Evolutionary conservation across 2,329 filamentous ascomycete genomes (phyloP).

Genomic region (Stemphylium vesicarium): DNA sequence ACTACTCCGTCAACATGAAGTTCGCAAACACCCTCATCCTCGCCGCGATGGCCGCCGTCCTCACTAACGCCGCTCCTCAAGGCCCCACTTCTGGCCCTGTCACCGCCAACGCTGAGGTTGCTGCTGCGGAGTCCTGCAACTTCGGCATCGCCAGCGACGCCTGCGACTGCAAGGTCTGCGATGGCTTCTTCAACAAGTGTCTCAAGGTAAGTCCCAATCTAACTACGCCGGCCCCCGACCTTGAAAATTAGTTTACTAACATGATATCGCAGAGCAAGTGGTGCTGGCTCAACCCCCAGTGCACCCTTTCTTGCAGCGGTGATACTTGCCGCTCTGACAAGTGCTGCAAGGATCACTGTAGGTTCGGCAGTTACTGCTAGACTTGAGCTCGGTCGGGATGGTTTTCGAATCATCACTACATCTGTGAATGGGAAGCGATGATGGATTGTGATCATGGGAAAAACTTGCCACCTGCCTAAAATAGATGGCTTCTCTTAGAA

Average conservation of each 20-base stretch:
- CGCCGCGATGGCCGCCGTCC: neutral
- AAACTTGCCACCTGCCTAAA: no score
- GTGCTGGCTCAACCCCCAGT: neutral
- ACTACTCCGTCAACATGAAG: neutral
- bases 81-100: no score
- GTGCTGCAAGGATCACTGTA: neutral
- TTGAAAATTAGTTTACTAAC: neutral
- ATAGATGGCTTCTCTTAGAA: no score
- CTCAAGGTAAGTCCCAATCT: neutral
- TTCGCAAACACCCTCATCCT: neutral
- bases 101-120: neutral
- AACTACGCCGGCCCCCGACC: neutral
- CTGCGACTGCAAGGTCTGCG: neutral
- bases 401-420: neutral
- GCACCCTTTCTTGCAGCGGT: neutral
- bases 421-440: no score
- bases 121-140: neutral
- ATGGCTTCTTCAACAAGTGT: neutral
- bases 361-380: neutral
- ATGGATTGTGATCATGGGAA: no score
- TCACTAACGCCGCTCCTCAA: neutral
- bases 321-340: neutral
- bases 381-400: neutral
- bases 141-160: neutral
- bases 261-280: neutral